Conservation (phyloP, 257 asterid species). For the Nicotiana knightiana region DNA sequence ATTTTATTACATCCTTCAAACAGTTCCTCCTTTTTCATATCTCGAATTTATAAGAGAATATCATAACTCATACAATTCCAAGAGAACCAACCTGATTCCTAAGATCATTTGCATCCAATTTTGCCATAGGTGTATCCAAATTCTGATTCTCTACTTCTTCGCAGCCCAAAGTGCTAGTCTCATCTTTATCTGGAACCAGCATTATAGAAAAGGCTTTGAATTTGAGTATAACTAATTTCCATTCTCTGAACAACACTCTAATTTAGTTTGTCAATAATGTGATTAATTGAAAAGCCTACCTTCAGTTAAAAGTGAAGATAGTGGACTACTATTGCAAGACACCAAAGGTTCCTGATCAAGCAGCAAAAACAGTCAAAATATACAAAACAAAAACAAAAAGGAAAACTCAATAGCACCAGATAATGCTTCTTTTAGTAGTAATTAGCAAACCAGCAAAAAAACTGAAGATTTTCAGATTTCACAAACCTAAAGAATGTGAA, state of each 20-base stretch:
- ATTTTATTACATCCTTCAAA: neutral
- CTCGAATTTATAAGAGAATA: neutral
- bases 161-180: constrained; percentile 22
- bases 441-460: neutral
- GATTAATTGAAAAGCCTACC: constrained; percentile 35
- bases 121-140: constrained; percentile 17
- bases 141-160: constrained; percentile 31
- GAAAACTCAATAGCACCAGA: neutral
- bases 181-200: constrained; percentile 19
- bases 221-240: neutral
- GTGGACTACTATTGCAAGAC: constrained; percentile 44
- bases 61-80: neutral
- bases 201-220: neutral
- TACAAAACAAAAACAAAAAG: neutral
- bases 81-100: constrained; percentile 45
- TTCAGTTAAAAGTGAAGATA: constrained; percentile 61
- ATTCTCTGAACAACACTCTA: neutral
- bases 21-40: neutral
- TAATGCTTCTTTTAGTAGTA: neutral
- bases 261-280: neutral
- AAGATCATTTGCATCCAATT: constrained; percentile 38
- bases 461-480: neutral
- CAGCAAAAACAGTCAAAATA: neutral
- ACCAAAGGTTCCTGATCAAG: constrained; percentile 43
- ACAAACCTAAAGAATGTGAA: neutral